Conservation (phyloP, 805 yeast species). For the Monosporozyma siamensis region DNA sequence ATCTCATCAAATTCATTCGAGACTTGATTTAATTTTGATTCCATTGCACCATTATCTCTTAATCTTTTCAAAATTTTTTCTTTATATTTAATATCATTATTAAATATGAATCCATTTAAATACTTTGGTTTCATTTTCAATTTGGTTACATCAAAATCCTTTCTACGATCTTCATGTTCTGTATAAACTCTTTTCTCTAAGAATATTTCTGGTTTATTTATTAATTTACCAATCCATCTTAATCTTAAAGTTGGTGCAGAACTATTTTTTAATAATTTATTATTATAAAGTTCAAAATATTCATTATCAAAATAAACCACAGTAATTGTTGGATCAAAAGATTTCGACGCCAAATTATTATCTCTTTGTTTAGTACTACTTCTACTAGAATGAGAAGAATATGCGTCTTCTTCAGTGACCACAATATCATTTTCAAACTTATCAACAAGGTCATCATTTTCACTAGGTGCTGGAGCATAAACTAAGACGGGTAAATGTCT, state of each 20-base stretch:
- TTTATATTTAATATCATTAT: conserved; percentile 35
- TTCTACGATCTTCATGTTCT: conserved; percentile 34
- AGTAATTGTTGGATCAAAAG: conserved; percentile 73
- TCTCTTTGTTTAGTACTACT: conserved; percentile 33
- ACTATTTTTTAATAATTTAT: conserved; percentile 62
- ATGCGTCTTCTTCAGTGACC: conserved; percentile 19
- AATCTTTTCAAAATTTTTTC: conserved; percentile 51
- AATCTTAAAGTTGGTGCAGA: conserved; percentile 70
- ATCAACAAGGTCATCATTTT: conserved; percentile 22
- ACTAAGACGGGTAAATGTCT: conserved; percentile 89
- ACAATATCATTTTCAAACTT: conserved; percentile 20
- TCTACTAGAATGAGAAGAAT: conserved; percentile 33
- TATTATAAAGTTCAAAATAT: conserved; percentile 75
- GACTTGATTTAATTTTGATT: conserved; percentile 42
- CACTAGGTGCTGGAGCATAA: conserved; percentile 39
- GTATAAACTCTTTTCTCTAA: conserved; percentile 74
- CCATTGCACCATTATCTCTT: conserved; percentile 50
- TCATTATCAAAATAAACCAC: conserved; percentile 82
- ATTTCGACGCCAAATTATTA: conserved; percentile 21
- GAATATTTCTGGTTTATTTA: conserved; percentile 65
- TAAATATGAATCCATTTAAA: conserved; percentile 60
- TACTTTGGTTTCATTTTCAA: conserved; percentile 72
- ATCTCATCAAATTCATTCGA: conserved; percentile 49
- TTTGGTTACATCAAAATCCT: conserved; percentile 54
- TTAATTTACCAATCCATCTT: conserved; percentile 83